Evolutionary conservation across 768 basidiomycete species (phyloP).

Genomic region (Trametes elegans): DNA sequence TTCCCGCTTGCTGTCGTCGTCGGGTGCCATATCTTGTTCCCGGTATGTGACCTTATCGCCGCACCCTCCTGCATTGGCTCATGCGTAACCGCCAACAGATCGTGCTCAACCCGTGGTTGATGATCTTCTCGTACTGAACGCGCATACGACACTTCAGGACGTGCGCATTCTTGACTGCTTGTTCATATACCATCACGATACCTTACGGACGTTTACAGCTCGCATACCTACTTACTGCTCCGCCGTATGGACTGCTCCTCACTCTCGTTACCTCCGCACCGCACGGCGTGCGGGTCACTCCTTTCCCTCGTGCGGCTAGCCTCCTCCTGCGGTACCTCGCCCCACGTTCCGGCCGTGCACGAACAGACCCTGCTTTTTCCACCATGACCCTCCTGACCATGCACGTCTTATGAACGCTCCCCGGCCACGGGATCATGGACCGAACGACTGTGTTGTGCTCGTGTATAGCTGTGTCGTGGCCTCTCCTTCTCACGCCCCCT

Average conservation of each 20-base stretch:
- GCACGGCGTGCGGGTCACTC: slow-evolving; percentile 16
- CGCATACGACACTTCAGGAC: slow-evolving; percentile 1
- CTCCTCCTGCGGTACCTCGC: background rate
- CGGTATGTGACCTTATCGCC: slow-evolving; percentile 45
- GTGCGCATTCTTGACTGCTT: background rate
- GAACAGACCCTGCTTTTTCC: slow-evolving; percentile 1
- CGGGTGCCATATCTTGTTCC: slow-evolving; percentile 71
- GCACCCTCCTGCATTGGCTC: background rate
- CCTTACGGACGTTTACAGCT: slow-evolving; percentile 13
- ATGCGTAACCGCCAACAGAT: slow-evolving; percentile 41
- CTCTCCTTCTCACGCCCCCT: too few species aligned
- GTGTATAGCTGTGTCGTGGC: background rate
- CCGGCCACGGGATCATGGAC: slow-evolving; percentile 4
- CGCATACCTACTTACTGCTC: slow-evolving; percentile 1
- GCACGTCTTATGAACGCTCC: slow-evolving; percentile 6
- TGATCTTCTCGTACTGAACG: slow-evolving; percentile 68
- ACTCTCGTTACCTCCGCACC: slow-evolving; percentile 10
- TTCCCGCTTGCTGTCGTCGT: slow-evolving; percentile 69
- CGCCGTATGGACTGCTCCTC: slow-evolving; percentile 5
- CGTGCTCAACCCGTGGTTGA: slow-evolving; percentile 85
- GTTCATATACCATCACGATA: slow-evolving; percentile 18
- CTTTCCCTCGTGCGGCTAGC: slow-evolving; percentile 3
- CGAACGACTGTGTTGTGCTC: background rate
- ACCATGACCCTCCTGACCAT: background rate
- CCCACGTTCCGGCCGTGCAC: slow-evolving; percentile 19